phyloP scores from a whole-genome alignment of 2,329 filamentous ascomycete species.

The Madurella fahalii region DNA sequence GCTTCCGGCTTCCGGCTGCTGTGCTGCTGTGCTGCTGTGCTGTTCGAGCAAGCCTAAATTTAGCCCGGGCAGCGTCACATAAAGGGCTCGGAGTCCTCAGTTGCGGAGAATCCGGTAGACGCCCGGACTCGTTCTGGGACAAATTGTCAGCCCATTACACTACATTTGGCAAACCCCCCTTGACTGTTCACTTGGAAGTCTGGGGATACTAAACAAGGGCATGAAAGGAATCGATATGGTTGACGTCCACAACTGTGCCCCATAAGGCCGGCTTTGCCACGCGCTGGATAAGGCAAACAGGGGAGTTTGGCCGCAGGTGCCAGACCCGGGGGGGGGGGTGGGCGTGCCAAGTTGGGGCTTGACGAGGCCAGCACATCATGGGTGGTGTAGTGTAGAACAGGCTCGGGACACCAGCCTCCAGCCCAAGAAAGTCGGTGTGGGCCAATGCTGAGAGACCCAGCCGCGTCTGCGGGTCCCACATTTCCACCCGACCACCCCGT shows the following conservation, averaged over 20 bases:
- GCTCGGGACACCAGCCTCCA: slow-evolving; percentile 21
- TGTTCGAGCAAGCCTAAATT: slow-evolving; percentile 22
- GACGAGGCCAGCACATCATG: slow-evolving; percentile 18
- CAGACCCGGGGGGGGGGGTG: slow-evolving; percentile 10
- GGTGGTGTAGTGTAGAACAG: slow-evolving; percentile 1
- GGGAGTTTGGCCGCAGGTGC: slow-evolving; percentile 14
- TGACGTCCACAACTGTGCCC: too few relatives aligned
- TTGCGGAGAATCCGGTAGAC: slow-evolving; percentile 6
- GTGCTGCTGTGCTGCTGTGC: slow-evolving; percentile 16
- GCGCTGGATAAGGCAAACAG: slow-evolving; percentile 14
- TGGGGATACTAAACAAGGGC: background rate
- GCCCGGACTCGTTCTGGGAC: background rate
- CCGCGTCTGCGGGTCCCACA: background rate
- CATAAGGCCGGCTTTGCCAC: background rate
- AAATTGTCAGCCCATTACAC: background rate
- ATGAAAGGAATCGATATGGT: background rate
- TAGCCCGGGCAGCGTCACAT: slow-evolving; percentile 25
- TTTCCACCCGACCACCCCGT: slow-evolving; percentile 14
- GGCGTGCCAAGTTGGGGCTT: slow-evolving; percentile 9
- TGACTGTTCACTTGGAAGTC: background rate
- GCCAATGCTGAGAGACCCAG: background rate
- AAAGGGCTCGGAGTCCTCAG: slow-evolving; percentile 3
- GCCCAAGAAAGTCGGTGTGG: slow-evolving; percentile 29
- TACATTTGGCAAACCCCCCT: background rate
- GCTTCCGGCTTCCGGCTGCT: slow-evolving; percentile 9